These are phyloP conservation scores for Mortierella polycephala DNA, from an alignment of 371 early-diverging fungal genomes.

Conservation along the genomic window DNA sequence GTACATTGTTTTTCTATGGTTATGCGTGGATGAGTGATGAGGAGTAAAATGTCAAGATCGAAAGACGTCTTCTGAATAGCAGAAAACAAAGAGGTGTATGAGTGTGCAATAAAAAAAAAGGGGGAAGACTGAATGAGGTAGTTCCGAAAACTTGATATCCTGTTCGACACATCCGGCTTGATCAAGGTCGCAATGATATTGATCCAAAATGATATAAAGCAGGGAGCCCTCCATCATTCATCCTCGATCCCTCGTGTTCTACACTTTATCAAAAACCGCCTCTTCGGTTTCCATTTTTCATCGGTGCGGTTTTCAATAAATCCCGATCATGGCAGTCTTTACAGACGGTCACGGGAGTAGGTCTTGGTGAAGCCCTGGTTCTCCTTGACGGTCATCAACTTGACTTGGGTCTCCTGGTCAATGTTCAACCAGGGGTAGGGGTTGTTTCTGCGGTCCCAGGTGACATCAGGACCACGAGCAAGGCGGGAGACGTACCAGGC, in stretches of 20 bases:
- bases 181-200: conserved; percentile 34
- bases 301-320: not conserved
- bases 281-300: not conserved
- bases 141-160: not conserved
- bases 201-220: not conserved
- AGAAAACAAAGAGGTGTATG: not conserved
- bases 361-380: conserved; percentile 54
- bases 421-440: conserved; percentile 76
- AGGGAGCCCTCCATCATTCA: not conserved
- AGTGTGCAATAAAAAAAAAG: not conserved
- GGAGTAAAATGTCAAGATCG: not conserved
- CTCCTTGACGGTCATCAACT: conserved; percentile 68
- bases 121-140: not conserved
- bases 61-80: too few species aligned
- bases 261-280: not conserved
- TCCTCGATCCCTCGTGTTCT: not conserved
- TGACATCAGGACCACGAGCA: conserved; percentile 73
- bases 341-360: conserved; percentile 54
- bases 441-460: conserved; percentile 74
- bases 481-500: conserved; percentile 69
- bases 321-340: conserved; percentile 1
- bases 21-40: conserved; percentile 5
- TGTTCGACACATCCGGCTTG: conserved; percentile 20
- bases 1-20: conserved; percentile 13
- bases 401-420: conserved; percentile 73